Base-by-base conservation (phyloP, 129 eudicot species). In the Pseudognaphalium luteoalbum region DNA sequence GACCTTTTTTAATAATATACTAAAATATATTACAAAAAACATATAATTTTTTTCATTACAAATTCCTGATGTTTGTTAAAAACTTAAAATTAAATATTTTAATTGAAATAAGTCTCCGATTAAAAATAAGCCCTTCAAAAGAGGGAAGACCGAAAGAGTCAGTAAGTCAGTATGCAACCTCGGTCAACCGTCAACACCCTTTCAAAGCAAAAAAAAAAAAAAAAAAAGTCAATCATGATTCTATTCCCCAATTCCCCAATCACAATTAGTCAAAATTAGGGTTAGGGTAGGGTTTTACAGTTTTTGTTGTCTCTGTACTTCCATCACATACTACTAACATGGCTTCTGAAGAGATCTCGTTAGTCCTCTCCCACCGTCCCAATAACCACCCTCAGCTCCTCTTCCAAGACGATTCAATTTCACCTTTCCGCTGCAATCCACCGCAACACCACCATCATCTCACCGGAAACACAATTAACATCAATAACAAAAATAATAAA, bases 311-410 rank as follows among this genome's bases (percentile, higher is more conserved):
- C 74, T 30, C 29, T 51, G 19, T 21, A 19, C 74, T 21, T 28
- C 74, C 74, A 22, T 62, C 68, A 12, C 35, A 5, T 15, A 2
- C 22, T 7, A 6, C 22, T n/a, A 2, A 37, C 77, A 87, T 92
- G 97, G 85, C 87, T 28, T 79, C 93, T 57, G 87, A 87, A 60
- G 89, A 92, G 33, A 81, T 89, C 68, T 84, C 88, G 68, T 41
- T 82, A 6, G 83, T 86, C 1, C 88, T 86, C 29, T 77, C 85
- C 52, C 76, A 62, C 74, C 73, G 63, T 30, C 41, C 70, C 68
- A 63, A 70, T 15, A 76, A 82, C 71, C 74, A 66, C 41, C 71
- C 92, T 15, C 97, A 85, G 34, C 37, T 85, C 71, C 89, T 87
- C 39, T 91, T 87, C 75, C 87, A 80, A 47, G 77, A 84, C 72